Evolutionary conservation across 495 filamentous ascomycete species (phyloP), one percentile per base, ranked within the genome.

Genomic region (Talaromyces borbonicus): DNA sequence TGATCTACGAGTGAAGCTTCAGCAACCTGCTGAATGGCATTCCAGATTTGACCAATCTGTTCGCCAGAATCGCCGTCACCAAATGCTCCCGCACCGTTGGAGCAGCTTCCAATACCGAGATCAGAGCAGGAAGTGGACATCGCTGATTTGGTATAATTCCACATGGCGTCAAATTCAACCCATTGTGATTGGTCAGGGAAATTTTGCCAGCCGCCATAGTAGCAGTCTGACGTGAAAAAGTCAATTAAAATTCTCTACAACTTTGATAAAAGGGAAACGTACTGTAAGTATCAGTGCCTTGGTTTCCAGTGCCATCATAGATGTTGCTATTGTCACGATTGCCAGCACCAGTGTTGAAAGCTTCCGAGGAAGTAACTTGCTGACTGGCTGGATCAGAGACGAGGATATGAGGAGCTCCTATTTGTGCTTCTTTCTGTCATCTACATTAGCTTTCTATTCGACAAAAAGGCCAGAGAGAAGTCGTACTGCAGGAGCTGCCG

Each of bases 1-100:
- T 56, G 50, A 45, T 66, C 62, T 22, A 66, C 61, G 20, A 49
- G 26, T 1, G 63, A 43, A 1, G 49, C 51, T 22, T 49, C 35
- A 8, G 62, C 50, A 30, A 60, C 54, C n/a, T 49, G 23, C 29
- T 61, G 43, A 37, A 66, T 66, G 7, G 58, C 58, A 22, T 65
- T 35, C 30, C 53, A 63, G 23, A 66, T 64, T 23, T 48, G 35
- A 12, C 51, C 48, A 36, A 64, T 53, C 42, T 60, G 49, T 8
- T 49, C 47, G 15, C 48, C 56, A 19, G 47, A 20, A 24, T 46
- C 27, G 61, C 68, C 39, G 74, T 30, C 12, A n/a, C 27, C 33
- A 24, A 41, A 39, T 23, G 46, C 35, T 11, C 33, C 35, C 5
- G 35, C 39, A n/a, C 36, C 36, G 18, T 43, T 11, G 16, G 35